Evolutionary conservation across 2,329 filamentous ascomycete genomes (phyloP), one percentile per base, ranked within the genome.

Genomic region (Zalaria obscura): DNA sequence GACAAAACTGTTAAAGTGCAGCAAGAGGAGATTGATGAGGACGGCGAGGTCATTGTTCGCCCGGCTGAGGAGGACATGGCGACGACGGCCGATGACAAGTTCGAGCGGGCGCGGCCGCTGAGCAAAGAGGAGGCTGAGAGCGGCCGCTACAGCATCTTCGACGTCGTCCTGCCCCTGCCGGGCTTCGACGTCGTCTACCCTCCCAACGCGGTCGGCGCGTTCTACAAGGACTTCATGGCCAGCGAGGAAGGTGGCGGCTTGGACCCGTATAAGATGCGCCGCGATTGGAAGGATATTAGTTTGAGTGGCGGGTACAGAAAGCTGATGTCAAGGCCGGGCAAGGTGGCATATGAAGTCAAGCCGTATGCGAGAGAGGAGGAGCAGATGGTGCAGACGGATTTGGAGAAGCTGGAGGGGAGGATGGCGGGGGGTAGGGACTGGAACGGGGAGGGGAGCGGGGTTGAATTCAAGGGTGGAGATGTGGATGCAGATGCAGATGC

Each of bases 161-260:
- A 98, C 56, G 58, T 96, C 47, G 88, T 98, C 8, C 71, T 98
- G 2, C 89, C 93, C 3, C 79, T 83, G n/a, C 91, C 91, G 0
- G 91, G 91, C 11, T 95, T 79, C 64, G 87, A 94, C 52, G 75
- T 96, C 33, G 61, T 83, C 31, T 98, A 96, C 56, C 91, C 91
- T 0, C 58, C 69, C 25, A 96, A 98, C 58, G 76, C 76, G 31
- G 76, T 94, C 47, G 85, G 82, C n/a, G 70, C 76, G 3, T 93
- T 81, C 59, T 98, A 96, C 64, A 72, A 73, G 48, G 71, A 76
- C 2, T 93, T 95, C 63, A 98, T 98, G 93, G 75, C 65, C 28
- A 81, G 73, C 40, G 73, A 82, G 38, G 73, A 76, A 47, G 88
- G 91, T 46, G 89, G 89, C 7, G 65, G 68, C 1, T 69, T 98